Conservation (phyloP, 805 yeast genomes). For the Starmerella tilneyi region DNA sequence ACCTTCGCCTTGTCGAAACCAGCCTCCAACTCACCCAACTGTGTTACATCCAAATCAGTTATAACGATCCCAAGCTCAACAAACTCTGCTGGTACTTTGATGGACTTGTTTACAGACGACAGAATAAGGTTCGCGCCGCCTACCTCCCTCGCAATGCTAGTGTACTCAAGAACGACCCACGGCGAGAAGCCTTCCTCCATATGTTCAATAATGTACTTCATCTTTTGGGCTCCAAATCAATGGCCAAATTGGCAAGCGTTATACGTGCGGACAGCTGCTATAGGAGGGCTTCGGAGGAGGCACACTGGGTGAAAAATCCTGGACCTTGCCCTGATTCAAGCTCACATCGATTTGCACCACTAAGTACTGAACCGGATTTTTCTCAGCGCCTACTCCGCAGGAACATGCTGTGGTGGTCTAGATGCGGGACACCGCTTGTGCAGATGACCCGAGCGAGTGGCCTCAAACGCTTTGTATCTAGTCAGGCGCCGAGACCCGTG, state of each 20-base stretch:
- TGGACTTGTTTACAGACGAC: slow-evolving; percentile 60
- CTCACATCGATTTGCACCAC: neutral
- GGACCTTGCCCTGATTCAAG: slow-evolving; percentile 5
- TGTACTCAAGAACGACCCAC: slow-evolving; percentile 86
- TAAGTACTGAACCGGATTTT: neutral
- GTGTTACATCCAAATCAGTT: slow-evolving; percentile 58
- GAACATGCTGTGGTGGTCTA: slow-evolving; percentile 3
- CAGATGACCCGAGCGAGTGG: slow-evolving; percentile 2
- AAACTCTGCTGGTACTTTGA: slow-evolving; percentile 59
- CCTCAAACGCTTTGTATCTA: neutral
- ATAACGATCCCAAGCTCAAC: slow-evolving; percentile 28
- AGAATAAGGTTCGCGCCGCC: slow-evolving; percentile 66
- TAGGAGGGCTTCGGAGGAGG: too few species aligned
- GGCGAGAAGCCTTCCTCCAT: slow-evolving; percentile 96
- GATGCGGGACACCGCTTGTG: neutral
- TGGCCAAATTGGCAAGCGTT: neutral
- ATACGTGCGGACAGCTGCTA: too few species aligned
- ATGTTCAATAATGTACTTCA: slow-evolving; percentile 84
- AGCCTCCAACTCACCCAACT: slow-evolving; percentile 28
- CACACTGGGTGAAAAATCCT: neutral
- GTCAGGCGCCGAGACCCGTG: slow-evolving; percentile 3
- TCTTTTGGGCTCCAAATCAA: neutral
- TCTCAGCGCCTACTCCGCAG: neutral
- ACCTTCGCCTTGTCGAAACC: slow-evolving; percentile 42
- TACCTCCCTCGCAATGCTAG: slow-evolving; percentile 70